These are phyloP conservation scores for Noccaea caerulescens DNA, from an alignment of 345 rosid genomes.

Conservation along the genomic window DNA sequence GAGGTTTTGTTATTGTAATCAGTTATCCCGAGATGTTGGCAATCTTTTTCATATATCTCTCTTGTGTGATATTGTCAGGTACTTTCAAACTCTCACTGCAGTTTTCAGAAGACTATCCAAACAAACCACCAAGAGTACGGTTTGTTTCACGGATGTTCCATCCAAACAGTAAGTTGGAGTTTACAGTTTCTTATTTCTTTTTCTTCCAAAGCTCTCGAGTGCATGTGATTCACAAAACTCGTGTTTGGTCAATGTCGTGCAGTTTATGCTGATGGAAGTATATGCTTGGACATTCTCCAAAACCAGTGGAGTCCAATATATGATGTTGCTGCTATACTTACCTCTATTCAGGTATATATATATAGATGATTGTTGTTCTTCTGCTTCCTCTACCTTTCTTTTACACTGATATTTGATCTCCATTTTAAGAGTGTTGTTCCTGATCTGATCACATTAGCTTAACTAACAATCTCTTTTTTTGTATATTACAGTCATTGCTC, in stretches of 20 bases:
- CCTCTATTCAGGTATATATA: constrained; percentile 70
- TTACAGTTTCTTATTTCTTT: background rate
- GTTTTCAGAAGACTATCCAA: constrained; percentile 80
- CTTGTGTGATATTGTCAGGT: constrained; percentile 49
- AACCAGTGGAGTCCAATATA: constrained; percentile 90
- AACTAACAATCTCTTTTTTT: background rate
- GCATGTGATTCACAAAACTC: constrained; percentile 11
- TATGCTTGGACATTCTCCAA: constrained; percentile 83
- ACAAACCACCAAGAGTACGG: constrained; percentile 79
- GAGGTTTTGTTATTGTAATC: background rate
- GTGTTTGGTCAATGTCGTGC: constrained; percentile 5
- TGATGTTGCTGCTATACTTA: constrained; percentile 83
- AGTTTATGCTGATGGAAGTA: constrained; percentile 91
- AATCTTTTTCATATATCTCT: background rate
- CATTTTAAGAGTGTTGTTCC: background rate
- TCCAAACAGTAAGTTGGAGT: constrained; percentile 68
- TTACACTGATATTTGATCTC: background rate
- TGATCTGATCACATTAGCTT: background rate
- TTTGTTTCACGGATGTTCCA: constrained; percentile 88
- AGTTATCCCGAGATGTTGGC: background rate
- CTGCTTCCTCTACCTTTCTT: background rate
- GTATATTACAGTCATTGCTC: constrained; percentile 69
- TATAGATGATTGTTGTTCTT: constrained; percentile 12
- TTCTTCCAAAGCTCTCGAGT: background rate
- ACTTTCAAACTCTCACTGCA: constrained; percentile 79